Base-by-base conservation (phyloP, 2,329 filamentous ascomycete species). In the Venturia nashicola region DNA sequence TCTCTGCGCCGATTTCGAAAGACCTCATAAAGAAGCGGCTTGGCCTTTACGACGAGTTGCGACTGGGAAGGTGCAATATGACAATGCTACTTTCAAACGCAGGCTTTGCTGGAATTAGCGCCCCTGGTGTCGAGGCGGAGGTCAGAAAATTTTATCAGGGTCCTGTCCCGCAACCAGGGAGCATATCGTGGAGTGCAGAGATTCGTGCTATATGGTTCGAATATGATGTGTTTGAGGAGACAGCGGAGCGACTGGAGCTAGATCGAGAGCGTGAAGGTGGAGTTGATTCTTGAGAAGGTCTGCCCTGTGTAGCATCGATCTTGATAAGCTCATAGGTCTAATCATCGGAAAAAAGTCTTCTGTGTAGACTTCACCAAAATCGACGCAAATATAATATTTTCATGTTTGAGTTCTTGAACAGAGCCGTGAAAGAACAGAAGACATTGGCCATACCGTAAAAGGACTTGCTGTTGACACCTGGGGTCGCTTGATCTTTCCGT, bases 61-160 rank as follows among this genome's bases (percentile, higher is more conserved):
- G 44, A 48, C 44, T 48, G 5, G 44, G 44, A 55, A 36, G 60
- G 18, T 36, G 43, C 60, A 46, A 32, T 32, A 32, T 61, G 27
- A 44, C 42, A n/a, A 61, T 61, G 60, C 27, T 61, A 18, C 23
- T 61, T n/a, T 43, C 39, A 14, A 61, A 61, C 18, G 60, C 43
- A 20, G 60, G 60, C n/a, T 32, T 44, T 18, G 60, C 39, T 11
- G 60, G 60, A n/a, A 23, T 44, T 2, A 3, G 1, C 5, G 39
- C 43, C 7, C 60, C 60, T 3, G 60, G 60, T 11, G 42, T 46
- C 3, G 39, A 61, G 43, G 20, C 27, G 27, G 60, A 61, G 20
- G 32, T 61, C 18, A 61, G 60, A n/a, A 46, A 32, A 18, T 61
- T 23, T 39, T 61, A 61, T 46, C 18, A 48, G 8, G 60, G 43